A percentile compares a stretch with the other conserved stretches of the same genome.
phyloP scores from a whole-genome alignment of 257 asterid genomes.

The Nicotiana sylvestris region DNA sequence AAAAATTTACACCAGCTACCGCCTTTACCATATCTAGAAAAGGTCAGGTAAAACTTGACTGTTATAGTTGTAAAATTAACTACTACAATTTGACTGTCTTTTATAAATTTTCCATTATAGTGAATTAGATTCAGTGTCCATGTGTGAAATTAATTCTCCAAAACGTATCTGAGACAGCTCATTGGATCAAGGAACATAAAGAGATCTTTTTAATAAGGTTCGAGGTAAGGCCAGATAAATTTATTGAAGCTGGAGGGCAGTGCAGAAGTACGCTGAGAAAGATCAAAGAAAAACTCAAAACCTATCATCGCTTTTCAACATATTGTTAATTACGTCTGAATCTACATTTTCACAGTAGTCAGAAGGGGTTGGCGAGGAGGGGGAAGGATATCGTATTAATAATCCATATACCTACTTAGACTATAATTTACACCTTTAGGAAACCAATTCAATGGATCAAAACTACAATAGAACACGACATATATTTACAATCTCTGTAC shows the following conservation, averaged over 20 bases:
- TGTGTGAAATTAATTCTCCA: no score
- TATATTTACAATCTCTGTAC: conserved; percentile 3
- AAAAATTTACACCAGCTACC: no score
- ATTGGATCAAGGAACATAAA: not conserved
- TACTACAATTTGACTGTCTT: no score
- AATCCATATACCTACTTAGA: not conserved
- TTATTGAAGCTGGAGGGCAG: no score
- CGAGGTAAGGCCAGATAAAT: no score
- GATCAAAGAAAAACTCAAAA: not conserved
- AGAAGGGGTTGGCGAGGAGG: not conserved
- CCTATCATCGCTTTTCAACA: not conserved
- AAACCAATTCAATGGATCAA: not conserved
- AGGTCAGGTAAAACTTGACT: no score
- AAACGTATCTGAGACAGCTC: not conserved
- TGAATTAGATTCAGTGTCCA: no score
- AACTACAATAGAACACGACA: not conserved
- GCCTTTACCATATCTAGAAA: no score
- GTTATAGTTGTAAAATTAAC: no score
- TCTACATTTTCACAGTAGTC: conserved; percentile 1
- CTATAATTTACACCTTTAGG: not conserved
- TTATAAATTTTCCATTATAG: no score
- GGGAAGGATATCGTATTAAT: not conserved
- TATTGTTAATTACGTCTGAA: not conserved
- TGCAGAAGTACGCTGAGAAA: not conserved
- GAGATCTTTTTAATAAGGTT: no score